A percentile compares a stretch with the other conserved stretches of the same genome.
Conservation (phyloP, 768 basidiomycete species). For the Royoungia palumana region DNA sequence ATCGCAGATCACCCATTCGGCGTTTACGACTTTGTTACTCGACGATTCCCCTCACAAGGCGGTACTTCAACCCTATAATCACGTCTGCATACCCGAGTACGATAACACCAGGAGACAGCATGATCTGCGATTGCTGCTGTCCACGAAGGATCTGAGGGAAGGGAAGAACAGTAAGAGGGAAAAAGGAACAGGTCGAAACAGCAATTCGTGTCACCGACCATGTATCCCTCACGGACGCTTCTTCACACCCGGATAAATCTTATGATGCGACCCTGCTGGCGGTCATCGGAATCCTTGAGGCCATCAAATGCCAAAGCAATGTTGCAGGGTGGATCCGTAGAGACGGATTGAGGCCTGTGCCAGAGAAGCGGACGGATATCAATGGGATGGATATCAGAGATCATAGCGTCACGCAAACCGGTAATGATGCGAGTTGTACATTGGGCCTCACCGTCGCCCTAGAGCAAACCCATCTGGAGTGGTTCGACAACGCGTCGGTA, state of each 20-base stretch:
- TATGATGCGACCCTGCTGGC: slow-evolving; percentile 57
- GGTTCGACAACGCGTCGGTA: slow-evolving; percentile 52
- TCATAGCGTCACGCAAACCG: background rate
- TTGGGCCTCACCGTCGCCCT: slow-evolving; percentile 3
- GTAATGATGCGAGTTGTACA: slow-evolving; percentile 16
- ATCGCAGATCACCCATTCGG: slow-evolving; percentile 33
- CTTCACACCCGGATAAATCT: slow-evolving; percentile 12
- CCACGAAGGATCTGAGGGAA: slow-evolving; percentile 14
- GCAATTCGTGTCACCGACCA: background rate
- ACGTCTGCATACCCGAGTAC: slow-evolving; percentile 75
- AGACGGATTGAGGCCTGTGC: slow-evolving; percentile 44
- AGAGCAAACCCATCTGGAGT: slow-evolving; percentile 24
- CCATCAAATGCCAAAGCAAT: slow-evolving; percentile 54
- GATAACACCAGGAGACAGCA: slow-evolving; percentile 39
- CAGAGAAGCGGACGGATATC: slow-evolving; percentile 3
- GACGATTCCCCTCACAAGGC: slow-evolving; percentile 56
- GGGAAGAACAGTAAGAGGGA: slow-evolving; percentile 5
- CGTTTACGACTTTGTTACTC: slow-evolving; percentile 46
- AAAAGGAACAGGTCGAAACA: background rate
- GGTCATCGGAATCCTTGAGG: slow-evolving; percentile 63
- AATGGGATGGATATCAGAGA: background rate
- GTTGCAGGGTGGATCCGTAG: slow-evolving; percentile 64
- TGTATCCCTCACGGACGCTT: background rate
- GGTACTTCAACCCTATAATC: slow-evolving; percentile 75
- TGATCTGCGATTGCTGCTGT: slow-evolving; percentile 33